Percentiles rank a stretch among this genome's conserved stretches.
These are phyloP conservation scores for Aspergillus fijiensis DNA, from an alignment of 2,329 filamentous ascomycete genomes.

Conservation along the genomic window DNA sequence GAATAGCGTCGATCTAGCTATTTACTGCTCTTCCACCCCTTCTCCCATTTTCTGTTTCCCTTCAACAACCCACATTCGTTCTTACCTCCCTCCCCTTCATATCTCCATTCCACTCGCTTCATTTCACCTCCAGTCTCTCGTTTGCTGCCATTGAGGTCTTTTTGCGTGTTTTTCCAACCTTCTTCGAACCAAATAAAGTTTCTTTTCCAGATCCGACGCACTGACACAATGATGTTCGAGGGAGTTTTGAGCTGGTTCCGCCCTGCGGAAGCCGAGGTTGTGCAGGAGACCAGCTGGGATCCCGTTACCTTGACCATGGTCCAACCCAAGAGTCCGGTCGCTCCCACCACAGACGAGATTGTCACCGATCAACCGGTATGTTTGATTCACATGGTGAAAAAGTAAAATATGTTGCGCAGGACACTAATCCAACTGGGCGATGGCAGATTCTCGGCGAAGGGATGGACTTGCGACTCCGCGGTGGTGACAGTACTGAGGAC, in stretches of 20 bases:
- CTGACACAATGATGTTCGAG: conserved; percentile 2
- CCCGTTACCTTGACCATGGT: conserved; percentile 7
- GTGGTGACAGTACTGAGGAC: conserved; percentile 10
- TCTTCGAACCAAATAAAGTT: too few relatives aligned
- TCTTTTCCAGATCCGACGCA: background rate
- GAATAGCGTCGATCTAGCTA: conserved; percentile 3
- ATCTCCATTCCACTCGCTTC: background rate
- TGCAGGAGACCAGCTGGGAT: conserved; percentile 4
- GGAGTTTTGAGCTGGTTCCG: conserved; percentile 4
- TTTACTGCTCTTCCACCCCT: background rate
- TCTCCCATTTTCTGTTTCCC: background rate
- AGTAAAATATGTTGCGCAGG: background rate
- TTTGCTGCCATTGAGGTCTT: background rate
- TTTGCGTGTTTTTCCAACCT: background rate
- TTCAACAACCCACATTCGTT: background rate
- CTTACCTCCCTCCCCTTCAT: background rate
- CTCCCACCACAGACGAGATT: background rate
- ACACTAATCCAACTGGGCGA: background rate
- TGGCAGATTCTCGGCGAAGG: background rate
- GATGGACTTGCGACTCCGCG: conserved; percentile 8
- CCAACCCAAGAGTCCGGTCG: conserved; percentile 6
- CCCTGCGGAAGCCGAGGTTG: background rate
- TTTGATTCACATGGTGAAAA: background rate
- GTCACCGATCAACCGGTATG: conserved; percentile 10
- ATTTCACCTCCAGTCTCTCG: background rate